Base-by-base conservation (phyloP, 2,329 filamentous ascomycete species). In the Colletotrichum horii region DNA sequence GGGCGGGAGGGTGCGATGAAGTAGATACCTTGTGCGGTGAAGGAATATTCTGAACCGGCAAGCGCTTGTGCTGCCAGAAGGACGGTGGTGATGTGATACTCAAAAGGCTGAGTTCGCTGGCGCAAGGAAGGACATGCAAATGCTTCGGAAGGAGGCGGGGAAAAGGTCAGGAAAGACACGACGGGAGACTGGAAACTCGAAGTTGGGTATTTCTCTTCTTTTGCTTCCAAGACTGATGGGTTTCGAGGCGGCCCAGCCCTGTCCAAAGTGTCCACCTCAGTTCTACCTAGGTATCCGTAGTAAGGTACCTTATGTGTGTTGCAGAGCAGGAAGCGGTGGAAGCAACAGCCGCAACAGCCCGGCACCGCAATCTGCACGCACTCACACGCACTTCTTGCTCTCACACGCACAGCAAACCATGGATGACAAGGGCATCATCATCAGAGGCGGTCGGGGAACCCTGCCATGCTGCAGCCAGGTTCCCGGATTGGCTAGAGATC, bases 311-410 rank as follows among this genome's bases (percentile, higher is more conserved):
- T n/a, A n/a, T n/a, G n/a, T n/a, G n/a, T n/a, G n/a, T n/a, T 56
- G 66, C 56, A 64, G 48, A 24, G 66, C 43, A 74, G 71, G 38
- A 70, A 64, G 71, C 56, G 66, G 71, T 74, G 64, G 70, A 62
- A 58, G 62, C 64, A 28, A 64, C n/a, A 68, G 70, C 66, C 55
- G 69, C 48, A 71, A 43, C 60, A 52, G 22, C 56, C 71, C 58
- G 56, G 67, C 56, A 61, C 26, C 34, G 70, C 15, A 38, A 55
- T 30, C 38, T 55, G 24, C 66, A 70, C n/a, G 19, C 30, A 36
- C 30, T 28, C 28, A 48, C 66, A 32, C n/a, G n/a, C 62, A 67
- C 24, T 19, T 48, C 19, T n/a, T 61, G 26, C 58, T 30, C 58
- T 16, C 26, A 56, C 65, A 67, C 43, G 43, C 43, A 52, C 43